phyloP scores from a whole-genome alignment of 2,329 filamentous ascomycete genomes.

The Elsinoe perseae region DNA sequence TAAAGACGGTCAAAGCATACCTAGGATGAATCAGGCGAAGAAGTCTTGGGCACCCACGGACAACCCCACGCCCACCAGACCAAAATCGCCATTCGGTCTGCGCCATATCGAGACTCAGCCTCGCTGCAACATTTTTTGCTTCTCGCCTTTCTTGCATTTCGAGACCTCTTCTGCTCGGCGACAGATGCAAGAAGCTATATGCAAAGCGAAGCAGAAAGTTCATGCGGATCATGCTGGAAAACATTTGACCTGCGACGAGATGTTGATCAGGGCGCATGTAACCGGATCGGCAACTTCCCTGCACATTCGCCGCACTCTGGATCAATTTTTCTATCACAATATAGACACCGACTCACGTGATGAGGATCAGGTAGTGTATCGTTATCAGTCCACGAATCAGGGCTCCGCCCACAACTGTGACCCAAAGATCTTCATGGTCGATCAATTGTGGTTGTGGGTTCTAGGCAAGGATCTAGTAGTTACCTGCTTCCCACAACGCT shows the following conservation, averaged over 20 bases:
- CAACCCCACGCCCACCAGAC: not conserved
- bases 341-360: constrained; percentile 55
- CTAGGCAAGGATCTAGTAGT: constrained; percentile 52
- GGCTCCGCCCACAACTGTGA: constrained; percentile 28
- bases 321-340: constrained; percentile 60
- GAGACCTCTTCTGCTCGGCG: constrained; percentile 44
- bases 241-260: constrained; percentile 31
- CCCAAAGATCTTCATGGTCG: constrained; percentile 59
- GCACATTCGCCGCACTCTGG: constrained; percentile 55
- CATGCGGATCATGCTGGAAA: constrained; percentile 21
- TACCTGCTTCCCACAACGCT: constrained; percentile 51
- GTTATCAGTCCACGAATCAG: constrained; percentile 43
- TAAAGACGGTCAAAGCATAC: constrained; percentile 12
- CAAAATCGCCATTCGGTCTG: constrained; percentile 6
- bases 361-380: constrained; percentile 56
- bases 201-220: constrained; percentile 23
- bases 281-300: constrained; percentile 39
- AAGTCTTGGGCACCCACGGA: constrained; percentile 3
- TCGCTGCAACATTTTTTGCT: constrained; percentile 35
- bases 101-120: not conserved
- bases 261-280: constrained; percentile 44
- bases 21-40: not conserved
- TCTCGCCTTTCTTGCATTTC: constrained; percentile 61
- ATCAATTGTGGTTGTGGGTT: constrained; percentile 61
- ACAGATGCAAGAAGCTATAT: constrained; percentile 51